Percentiles rank a stretch among this genome's conserved stretches.
Conservation (phyloP, 129 eudicot genomes). For the Tagetes erecta region DNA sequence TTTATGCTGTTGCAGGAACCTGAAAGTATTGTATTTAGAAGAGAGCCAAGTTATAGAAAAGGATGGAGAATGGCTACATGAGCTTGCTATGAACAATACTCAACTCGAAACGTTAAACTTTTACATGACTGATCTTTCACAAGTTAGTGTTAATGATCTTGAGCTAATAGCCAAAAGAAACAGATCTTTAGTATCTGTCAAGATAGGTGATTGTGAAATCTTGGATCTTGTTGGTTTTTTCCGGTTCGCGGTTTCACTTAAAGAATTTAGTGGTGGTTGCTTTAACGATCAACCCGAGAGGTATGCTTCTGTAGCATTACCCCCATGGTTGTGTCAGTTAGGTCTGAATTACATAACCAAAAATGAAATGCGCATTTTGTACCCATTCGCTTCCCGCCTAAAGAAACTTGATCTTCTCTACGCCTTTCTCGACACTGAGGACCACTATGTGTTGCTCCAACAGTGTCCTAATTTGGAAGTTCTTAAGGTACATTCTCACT, state of each 20-base stretch:
- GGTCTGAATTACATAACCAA: conserved; percentile 61
- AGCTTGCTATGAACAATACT: conserved; percentile 69
- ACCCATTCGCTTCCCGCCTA: conserved; percentile 58
- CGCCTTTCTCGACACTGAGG: conserved; percentile 69
- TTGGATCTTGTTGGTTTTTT: conserved; percentile 58
- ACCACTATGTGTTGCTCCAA: conserved; percentile 56
- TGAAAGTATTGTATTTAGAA: conserved; percentile 62
- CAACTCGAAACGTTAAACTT: conserved; percentile 67
- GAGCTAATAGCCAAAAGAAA: conserved; percentile 66
- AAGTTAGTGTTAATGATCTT: conserved; percentile 52
- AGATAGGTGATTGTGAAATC: conserved; percentile 66
- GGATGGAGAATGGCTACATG: conserved; percentile 70
- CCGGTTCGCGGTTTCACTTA: conserved; percentile 50
- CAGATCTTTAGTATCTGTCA: conserved; percentile 51
- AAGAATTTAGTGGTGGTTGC: conserved; percentile 85
- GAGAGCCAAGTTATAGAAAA: conserved; percentile 56
- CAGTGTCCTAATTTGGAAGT: conserved; percentile 75
- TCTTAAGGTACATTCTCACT: conserved; percentile 60
- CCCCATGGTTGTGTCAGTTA: conserved; percentile 52
- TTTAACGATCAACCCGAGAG: conserved; percentile 44
- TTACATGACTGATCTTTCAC: conserved; percentile 63
- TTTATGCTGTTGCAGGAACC: conserved; percentile 47
- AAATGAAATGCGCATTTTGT: conserved; percentile 55
- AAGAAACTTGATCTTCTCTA: conserved; percentile 72
- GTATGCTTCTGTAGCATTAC: conserved; percentile 42